Evolutionary conservation across 345 rosid species (phyloP), one percentile per base, ranked within the genome.

Genomic region (Salix dunnii): DNA sequence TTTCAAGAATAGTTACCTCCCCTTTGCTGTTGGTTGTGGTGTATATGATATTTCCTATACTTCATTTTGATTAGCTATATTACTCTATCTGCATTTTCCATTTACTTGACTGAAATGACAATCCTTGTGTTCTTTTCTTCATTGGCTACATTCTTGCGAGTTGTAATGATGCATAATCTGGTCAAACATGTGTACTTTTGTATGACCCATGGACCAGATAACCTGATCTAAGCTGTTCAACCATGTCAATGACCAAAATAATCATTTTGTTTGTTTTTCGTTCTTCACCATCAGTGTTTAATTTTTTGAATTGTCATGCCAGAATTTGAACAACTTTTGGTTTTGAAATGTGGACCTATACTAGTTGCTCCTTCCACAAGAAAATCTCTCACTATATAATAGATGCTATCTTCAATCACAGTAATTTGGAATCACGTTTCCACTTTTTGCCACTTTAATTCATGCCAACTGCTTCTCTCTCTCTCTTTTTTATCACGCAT

Each of bases 141-240:
- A 20, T 42, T 60, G 21, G 11, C 31, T 20, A 17, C 31, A 20
- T 60, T 69, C 40, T n/a, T 36, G 49, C 5, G 67, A 67, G 35
- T 64, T 74, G 4, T 31, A 66, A 18, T 31, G 63, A 25, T 75
- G n/a, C 25, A 51, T 67, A 66, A 51, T 55, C 72, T 74, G 51
- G 46, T 33, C 9, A n/a, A 36, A 14, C 13, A n/a, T 17, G 18
- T 27, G 28, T 61, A 33, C 49, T 14, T 35, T 58, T 10, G 31
- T 27, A 55, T 49, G 42, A 49, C 16, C 64, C 28, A 30, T 49
- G 53, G 2, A 38, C 36, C 21, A 28, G 30, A 70, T 48, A 49
- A 30, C 62, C 17, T 36, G 38, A 30, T 7, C 2, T 4, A 28
- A 10, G 14, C 27, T 70, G 23, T 16, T 70, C 53, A 30, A 16